These are phyloP conservation scores for Exophiala viscosa DNA, from an alignment of 2,329 filamentous ascomycete genomes.

Conservation along the genomic window DNA sequence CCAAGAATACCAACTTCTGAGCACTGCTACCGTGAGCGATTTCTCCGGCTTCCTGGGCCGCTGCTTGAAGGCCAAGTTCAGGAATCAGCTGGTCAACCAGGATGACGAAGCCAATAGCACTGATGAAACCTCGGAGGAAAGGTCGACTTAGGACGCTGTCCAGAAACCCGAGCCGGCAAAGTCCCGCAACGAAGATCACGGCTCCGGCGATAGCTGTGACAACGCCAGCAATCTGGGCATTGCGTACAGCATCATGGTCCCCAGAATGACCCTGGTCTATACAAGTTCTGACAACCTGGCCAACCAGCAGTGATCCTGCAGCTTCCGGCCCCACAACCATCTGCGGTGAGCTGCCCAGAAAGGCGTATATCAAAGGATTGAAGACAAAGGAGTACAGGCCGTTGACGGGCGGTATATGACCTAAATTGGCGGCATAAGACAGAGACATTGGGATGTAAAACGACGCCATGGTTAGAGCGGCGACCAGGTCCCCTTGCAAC, in stretches of 20 bases:
- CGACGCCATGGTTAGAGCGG: slow-evolving; percentile 92
- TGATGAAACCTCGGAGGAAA: slow-evolving; percentile 93
- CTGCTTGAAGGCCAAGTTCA: slow-evolving; percentile 70
- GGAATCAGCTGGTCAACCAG: slow-evolving; percentile 91
- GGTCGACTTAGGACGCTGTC: slow-evolving; percentile 92
- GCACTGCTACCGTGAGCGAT: slow-evolving; percentile 80
- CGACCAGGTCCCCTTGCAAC: slow-evolving; percentile 78
- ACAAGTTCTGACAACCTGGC: slow-evolving; percentile 75
- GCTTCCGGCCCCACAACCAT: slow-evolving; percentile 96
- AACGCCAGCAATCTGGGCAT: slow-evolving; percentile 81
- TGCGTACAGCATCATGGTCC: slow-evolving; percentile 65
- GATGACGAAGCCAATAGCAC: slow-evolving; percentile 93
- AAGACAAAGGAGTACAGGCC: slow-evolving; percentile 93
- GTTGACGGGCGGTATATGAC: slow-evolving; percentile 87
- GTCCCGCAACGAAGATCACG: slow-evolving; percentile 80
- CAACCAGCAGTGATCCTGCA: slow-evolving; percentile 84
- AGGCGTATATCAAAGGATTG: slow-evolving; percentile 83
- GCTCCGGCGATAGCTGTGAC: slow-evolving; percentile 83
- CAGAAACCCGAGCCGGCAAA: slow-evolving; percentile 82
- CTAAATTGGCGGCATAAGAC: slow-evolving; percentile 86
- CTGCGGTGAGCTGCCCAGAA: slow-evolving; percentile 85
- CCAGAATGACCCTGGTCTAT: slow-evolving; percentile 64
- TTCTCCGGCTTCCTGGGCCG: slow-evolving; percentile 56
- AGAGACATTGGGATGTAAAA: slow-evolving; percentile 98
- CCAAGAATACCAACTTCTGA: slow-evolving; percentile 78